Evolutionary conservation across 495 filamentous ascomycete genomes (phyloP).

Genomic region (Penicillium turbatum): DNA sequence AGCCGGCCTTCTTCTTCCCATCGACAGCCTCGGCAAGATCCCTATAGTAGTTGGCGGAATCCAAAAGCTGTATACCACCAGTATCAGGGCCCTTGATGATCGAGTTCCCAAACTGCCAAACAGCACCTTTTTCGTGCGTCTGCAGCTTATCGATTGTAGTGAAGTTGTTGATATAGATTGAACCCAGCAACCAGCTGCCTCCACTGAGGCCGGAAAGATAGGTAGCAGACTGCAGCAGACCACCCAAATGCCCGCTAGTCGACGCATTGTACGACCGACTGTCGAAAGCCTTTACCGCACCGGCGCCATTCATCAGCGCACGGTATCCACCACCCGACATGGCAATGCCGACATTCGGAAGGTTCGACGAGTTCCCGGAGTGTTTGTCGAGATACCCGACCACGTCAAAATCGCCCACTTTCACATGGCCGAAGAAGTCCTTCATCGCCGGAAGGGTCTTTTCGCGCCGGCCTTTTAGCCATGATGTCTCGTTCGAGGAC

Average conservation of each 20-base stretch:
- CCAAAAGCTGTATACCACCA: constrained; percentile 48
- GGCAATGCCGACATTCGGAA: constrained; percentile 59
- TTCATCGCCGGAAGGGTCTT: constrained; percentile 64
- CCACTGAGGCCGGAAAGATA: constrained; percentile 85
- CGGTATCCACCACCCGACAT: constrained; percentile 73
- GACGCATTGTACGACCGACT: constrained; percentile 65
- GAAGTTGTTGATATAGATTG: constrained; percentile 88
- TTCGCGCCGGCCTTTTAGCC: constrained; percentile 52
- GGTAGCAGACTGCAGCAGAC: constrained; percentile 76
- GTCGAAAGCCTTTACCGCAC: constrained; percentile 81
- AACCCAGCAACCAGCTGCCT: constrained; percentile 83
- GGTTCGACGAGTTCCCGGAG: constrained; percentile 51
- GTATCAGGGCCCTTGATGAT: constrained; percentile 66
- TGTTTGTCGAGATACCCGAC: constrained; percentile 59
- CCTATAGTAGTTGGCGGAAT: constrained; percentile 61
- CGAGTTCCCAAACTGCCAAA: constrained; percentile 75
- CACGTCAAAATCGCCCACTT: constrained; percentile 74
- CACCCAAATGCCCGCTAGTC: constrained; percentile 67
- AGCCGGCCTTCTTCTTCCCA: constrained; percentile 66
- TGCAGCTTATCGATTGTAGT: constrained; percentile 61
- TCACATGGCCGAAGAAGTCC: constrained; percentile 66
- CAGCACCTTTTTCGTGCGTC: constrained; percentile 34
- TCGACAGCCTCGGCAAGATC: constrained; percentile 58
- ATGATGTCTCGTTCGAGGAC: constrained; percentile 64
- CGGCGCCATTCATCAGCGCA: constrained; percentile 85